A percentile compares a stretch with the other conserved stretches of the same genome.
These are phyloP conservation scores for Paramecium sonneborni DNA, from an alignment of 73 alveolate genomes.

Conservation along the genomic window DNA sequence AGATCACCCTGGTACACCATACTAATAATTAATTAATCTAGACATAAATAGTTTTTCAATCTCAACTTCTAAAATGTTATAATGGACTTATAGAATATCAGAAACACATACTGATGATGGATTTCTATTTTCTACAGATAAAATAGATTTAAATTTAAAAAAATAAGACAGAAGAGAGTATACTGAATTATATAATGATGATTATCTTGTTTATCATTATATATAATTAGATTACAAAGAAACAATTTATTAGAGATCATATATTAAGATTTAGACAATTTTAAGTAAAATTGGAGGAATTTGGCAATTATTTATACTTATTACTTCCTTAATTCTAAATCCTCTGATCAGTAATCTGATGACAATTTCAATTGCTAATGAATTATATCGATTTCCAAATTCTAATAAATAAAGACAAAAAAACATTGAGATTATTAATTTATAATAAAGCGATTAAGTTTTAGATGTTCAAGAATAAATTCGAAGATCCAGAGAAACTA, in stretches of 20 bases:
- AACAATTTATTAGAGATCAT: neutral
- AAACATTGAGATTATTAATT: neutral
- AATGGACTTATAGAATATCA: neutral
- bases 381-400: neutral
- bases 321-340: neutral
- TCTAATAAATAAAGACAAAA: neutral
- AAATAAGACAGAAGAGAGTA: constrained; percentile 1
- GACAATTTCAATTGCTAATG: constrained; percentile 7
- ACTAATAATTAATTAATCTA: neutral
- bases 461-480: neutral
- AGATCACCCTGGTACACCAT: neutral
- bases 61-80: neutral
- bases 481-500: neutral
- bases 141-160: neutral
- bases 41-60: constrained; percentile 10
- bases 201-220: constrained; percentile 4
- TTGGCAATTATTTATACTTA: neutral
- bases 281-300: constrained; percentile 17
- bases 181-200: neutral
- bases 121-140: neutral
- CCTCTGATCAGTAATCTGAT: neutral
- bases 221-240: neutral
- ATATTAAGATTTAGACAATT: neutral
- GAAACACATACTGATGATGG: constrained; percentile 18
- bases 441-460: neutral